Evolutionary conservation across 306 rosid genomes (phyloP).

Genomic region (Trichosanthes truncata): DNA sequence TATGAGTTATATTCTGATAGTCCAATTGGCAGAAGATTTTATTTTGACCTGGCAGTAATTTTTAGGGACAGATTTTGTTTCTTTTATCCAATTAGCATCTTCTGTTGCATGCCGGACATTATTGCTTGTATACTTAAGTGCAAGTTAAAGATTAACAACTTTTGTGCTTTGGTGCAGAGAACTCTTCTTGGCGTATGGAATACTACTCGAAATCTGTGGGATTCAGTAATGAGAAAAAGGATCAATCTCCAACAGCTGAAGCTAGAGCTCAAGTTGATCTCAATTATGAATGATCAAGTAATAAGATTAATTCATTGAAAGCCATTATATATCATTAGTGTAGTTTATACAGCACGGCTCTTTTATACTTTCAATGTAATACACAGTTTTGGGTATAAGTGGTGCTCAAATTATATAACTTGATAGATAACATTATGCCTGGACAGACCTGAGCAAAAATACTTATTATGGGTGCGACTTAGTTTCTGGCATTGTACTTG

Average conservation of each 20-base stretch:
- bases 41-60: neutral
- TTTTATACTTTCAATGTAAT: neutral
- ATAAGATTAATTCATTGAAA: conserved; percentile 21
- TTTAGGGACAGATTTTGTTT: neutral
- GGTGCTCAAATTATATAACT: neutral
- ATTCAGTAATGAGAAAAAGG: conserved; percentile 72
- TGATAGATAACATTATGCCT: neutral
- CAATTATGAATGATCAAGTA: conserved; percentile 81
- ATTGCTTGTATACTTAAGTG: neutral
- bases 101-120: neutral
- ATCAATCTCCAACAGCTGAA: conserved; percentile 70
- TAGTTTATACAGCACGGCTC: neutral
- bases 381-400: neutral
- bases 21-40: neutral
- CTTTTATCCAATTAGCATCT: neutral
- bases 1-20: neutral
- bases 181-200: conserved; percentile 64
- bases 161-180: conserved; percentile 38
- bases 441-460: neutral
- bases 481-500: neutral
- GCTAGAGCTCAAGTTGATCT: conserved; percentile 73
- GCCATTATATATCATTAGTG: neutral
- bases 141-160: neutral
- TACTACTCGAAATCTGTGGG: conserved; percentile 52
- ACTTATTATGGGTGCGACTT: neutral